Evolutionary conservation across 2,329 filamentous ascomycete species (phyloP), one percentile per base, ranked within the genome.

Genomic region (Pezicula rhizophila): DNA sequence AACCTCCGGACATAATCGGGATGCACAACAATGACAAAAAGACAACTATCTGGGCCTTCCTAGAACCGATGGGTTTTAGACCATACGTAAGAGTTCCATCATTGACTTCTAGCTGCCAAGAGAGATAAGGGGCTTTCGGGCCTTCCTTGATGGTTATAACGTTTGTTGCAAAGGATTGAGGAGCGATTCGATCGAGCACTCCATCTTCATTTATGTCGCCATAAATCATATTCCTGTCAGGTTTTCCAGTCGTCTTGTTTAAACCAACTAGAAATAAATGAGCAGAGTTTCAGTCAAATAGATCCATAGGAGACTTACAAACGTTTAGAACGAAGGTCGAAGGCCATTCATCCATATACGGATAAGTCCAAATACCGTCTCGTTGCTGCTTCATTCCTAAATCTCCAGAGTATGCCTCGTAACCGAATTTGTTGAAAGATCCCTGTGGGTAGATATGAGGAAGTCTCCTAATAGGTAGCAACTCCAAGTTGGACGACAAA

Each of bases 331-430:
- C 7, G 33, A 35, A 35, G 15, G 4, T 35, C 8, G 33, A 35
- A 14, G 33, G 33, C 33, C 33, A 35, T 35, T 35, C 33, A 35
- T 35, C 33, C 33, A 35, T 35, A 35, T 35, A 35, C 4, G 33
- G 33, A 35, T 35, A 35, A 35, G 15, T 15, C 33, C 33, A 35
- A 15, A 15, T 35, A 35, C 33, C 33, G 11, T 35, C 33, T 5
- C 5, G 8, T 7, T 35, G 33, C 15, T 35, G 33, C 15, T 35
- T 35, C 33, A 35, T 35, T 15, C 77, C 80, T 8, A 15, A 35
- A 15, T 15, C 15, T 35, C 33, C 33, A 5, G 15, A 35, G 15
- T 35, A 14, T 4, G 20, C 26, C 8, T 42, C 39, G 25, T 20
- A 42, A 2, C 39, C 39, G 20, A 20, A 42, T 14, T 42, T 18